A percentile compares a stretch with the other conserved stretches of the same genome.
Conservation (phyloP, 495 filamentous ascomycete genomes). For the Tuber melanosporum region DNA sequence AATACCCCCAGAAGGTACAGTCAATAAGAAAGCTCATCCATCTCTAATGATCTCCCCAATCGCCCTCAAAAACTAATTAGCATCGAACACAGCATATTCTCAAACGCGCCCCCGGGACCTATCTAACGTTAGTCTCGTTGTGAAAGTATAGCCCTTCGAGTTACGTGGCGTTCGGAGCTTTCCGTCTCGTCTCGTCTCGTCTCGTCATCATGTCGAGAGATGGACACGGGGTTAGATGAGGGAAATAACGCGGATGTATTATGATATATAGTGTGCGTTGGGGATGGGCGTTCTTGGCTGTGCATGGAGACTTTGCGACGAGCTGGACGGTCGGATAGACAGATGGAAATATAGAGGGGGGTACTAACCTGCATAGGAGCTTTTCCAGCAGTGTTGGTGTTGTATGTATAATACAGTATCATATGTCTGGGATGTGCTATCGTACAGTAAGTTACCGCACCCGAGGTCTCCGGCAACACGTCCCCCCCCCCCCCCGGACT, state of each 20-base stretch:
- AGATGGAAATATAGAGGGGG: background rate
- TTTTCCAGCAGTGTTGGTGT: background rate
- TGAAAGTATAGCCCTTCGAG: background rate
- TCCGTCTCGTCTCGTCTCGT: background rate
- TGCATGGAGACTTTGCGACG: background rate
- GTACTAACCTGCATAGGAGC: background rate
- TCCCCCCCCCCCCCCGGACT: background rate
- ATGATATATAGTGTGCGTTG: background rate
- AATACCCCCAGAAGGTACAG: background rate
- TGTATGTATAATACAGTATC: no score
- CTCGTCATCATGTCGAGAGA: background rate
- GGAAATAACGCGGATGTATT: background rate
- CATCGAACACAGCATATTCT: background rate
- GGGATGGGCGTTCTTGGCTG: background rate
- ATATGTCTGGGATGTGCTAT: background rate
- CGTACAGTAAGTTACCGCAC: no score
- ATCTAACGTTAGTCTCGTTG: background rate
- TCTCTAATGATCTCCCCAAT: background rate
- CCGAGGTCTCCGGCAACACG: background rate
- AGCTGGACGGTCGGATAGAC: background rate
- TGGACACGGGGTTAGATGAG: background rate
- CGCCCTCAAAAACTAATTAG: background rate
- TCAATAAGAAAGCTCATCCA: background rate
- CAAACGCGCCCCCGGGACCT: background rate
- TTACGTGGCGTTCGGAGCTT: background rate